Percentiles rank a stretch among this genome's conserved stretches.
These are phyloP conservation scores for Mycena indigotica DNA, from an alignment of 768 basidiomycete genomes.

Conservation along the genomic window DNA sequence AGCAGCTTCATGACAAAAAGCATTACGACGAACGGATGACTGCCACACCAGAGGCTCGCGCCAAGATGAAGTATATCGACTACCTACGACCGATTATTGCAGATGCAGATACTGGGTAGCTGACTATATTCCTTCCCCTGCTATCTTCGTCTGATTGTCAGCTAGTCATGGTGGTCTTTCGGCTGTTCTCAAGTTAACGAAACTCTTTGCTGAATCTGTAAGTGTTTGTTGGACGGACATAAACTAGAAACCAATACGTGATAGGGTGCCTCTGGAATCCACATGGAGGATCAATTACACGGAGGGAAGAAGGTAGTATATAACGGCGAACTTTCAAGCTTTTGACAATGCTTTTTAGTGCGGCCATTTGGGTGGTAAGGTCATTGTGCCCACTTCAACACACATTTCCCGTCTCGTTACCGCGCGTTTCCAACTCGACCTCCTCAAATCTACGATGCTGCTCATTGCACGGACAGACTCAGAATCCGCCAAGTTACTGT, in stretches of 20 bases:
- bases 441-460: slow-evolving; percentile 85
- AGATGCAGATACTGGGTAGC: slow-evolving; percentile 87
- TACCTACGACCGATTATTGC: slow-evolving; percentile 93
- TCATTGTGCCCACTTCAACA: slow-evolving; percentile 87
- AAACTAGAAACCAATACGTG: too few relatives aligned
- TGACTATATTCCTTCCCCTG: background rate
- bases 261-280: slow-evolving; percentile 85
- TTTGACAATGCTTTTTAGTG: slow-evolving; percentile 45
- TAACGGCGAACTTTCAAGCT: too few relatives aligned
- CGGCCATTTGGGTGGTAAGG: slow-evolving; percentile 89
- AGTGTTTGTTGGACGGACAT: slow-evolving; percentile 27
- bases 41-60: slow-evolving; percentile 61
- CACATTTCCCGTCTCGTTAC: slow-evolving; percentile 85
- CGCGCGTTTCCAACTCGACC: slow-evolving; percentile 87
- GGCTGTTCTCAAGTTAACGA: slow-evolving; percentile 91
- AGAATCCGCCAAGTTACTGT: slow-evolving; percentile 82
- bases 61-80: slow-evolving; percentile 77
- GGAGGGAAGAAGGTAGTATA: slow-evolving; percentile 93
- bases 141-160: slow-evolving; percentile 17
- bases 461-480: slow-evolving; percentile 92
- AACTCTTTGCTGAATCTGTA: slow-evolving; percentile 92
- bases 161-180: slow-evolving; percentile 88
- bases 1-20: slow-evolving; percentile 91
- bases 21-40: slow-evolving; percentile 86
- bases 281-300: slow-evolving; percentile 92